Base-by-base conservation (phyloP, 805 yeast species). In the Starmerella khaoyaiensis region DNA sequence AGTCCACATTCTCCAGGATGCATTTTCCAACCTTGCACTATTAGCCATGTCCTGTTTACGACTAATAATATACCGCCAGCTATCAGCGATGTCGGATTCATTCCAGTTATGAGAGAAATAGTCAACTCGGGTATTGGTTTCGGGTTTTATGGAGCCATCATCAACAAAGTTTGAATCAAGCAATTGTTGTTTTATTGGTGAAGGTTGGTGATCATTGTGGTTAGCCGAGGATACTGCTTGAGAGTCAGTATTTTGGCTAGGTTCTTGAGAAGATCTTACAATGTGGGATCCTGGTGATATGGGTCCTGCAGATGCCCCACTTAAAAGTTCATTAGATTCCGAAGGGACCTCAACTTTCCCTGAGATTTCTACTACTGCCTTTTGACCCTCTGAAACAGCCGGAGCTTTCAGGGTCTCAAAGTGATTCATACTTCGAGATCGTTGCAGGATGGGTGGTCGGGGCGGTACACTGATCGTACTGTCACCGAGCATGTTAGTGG, bases 41-140 rank as follows among this genome's bases (percentile, higher is more conserved):
- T 74, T 75, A 27, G 94, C 93, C 43, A 81, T 79, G 53, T 81
- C 87, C 46, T 80, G 80, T 31, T 93, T 71, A 49, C 79, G 74
- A 44, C 74, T 61, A 29, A 83, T 84, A 40, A 90, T 79, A 56
- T 90, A 90, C 48, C 94, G 69, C 99, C 99, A 90, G 21, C 95
- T 82, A 45, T 81, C 81, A 10, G 93, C 81, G 21, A 90, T 81
- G 55, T 90, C 98, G 4, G 74, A 63, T 47, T 86, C 97, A 50
- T 83, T 82, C 99, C 99, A 90, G 56, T 90, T 69, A 56, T 90
- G 95, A 4, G 94, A 80, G 35, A 90, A 66, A 59, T 90, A 90
- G 62, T 90, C 99, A 7, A 90, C 98, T 54, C 86, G 96, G 37
- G 77, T 71, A 35, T 79, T 71, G 4, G 97, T 95, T 52, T 79